Evolutionary conservation across 1,284 basidiomycete genomes (phyloP), one percentile per base, ranked within the genome.

Genomic region (Rhodofomes roseus): DNA sequence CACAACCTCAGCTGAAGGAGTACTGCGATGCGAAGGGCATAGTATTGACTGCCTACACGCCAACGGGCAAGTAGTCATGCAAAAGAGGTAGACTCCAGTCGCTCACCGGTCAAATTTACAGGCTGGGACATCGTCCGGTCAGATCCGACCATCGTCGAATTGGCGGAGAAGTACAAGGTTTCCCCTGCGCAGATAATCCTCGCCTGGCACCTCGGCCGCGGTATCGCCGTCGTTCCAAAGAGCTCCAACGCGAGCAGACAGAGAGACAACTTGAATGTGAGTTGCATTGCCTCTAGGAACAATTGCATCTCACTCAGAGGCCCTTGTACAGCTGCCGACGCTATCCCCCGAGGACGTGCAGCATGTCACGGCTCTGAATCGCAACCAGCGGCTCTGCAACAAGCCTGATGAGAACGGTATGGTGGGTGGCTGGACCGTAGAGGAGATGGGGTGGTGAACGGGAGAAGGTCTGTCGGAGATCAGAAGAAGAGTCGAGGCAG

Each of bases 11-110:
- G 12, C 74, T 90, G n/a, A 75, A 83, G 57, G 70, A 76, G 34
- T 88, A 80, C 69, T 89, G 87, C 69, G 74, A 81, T 44, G 63
- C 73, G 48, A 81, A 85, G 62, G 81, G 81, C 34, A 90, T 91
- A 60, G 65, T 82, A 0, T 66, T 90, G 27, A 83, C 86, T 36
- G 87, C 86, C 0, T 91, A 91, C 73, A 81, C 82, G 0, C 89
- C 89, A 0, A 75, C 89, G 4, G 88, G 87, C 65, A 62, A 23
- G 50, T 52, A 14, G 12, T 14, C n/a, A 16, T 43, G 46, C n/a
- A 34, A 34, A 34, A 34, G 31, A 66, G 48, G 1, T 12, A 27
- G 4, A 66, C 48, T 27, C 12, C 5, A 29, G 25, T 16, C 23
- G 22, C 23, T 12, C 4, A 22, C 2, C 18, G 4, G 16, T 29